Base-by-base conservation (phyloP, 202 grass and related monocot species). In the Cymbopogon flexuosus region DNA sequence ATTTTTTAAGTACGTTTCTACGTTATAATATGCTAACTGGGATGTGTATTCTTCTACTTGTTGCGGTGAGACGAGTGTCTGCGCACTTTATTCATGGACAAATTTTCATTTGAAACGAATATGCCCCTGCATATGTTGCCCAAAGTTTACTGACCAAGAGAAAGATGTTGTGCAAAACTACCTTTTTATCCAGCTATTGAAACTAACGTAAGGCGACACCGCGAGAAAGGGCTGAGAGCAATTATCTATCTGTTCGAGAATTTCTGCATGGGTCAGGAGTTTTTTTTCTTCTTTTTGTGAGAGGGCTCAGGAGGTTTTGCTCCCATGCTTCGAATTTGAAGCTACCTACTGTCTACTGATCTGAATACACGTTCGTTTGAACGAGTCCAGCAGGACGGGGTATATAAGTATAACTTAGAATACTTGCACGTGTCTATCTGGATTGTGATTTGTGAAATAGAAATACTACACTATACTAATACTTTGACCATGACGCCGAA, bases 361-460 rank as follows among this genome's bases (percentile, higher is more conserved):
- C 14, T 71, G 46, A 33, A 4, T 16, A 1, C 37, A 40, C 19
- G 31, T 52, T 82, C 47, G 1, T 35, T 64, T 65, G 68, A 82
- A 54, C 4, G 4, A 16, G 59, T 54, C 31, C 29, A 9, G 2
- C 34, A 54, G 59, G 22, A 33, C 60, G 12, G 12, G 4, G 21
- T 27, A 27, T 27, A 27, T 27, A 27, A 27, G 19, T 57, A 57
- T 58, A 58, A 58, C 22, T 13, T 63, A 36, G 23, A 27, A 12
- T 49, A 73, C 31, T 34, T 36, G 10, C 5, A 62, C 27, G 15
- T 14, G 31, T 76, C 52, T 10, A 76, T 34, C 23, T 47, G 72
- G 5, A 78, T 56, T 9, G 21, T 66, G 2, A 88, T 75, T 56
- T 9, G 21, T 66, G 2, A 88, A 84, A 75, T 79, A 52, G 51